Evolutionary conservation across 192 early-diverging fungal genomes (phyloP).

Genomic region (Allomyces arbusculus): DNA sequence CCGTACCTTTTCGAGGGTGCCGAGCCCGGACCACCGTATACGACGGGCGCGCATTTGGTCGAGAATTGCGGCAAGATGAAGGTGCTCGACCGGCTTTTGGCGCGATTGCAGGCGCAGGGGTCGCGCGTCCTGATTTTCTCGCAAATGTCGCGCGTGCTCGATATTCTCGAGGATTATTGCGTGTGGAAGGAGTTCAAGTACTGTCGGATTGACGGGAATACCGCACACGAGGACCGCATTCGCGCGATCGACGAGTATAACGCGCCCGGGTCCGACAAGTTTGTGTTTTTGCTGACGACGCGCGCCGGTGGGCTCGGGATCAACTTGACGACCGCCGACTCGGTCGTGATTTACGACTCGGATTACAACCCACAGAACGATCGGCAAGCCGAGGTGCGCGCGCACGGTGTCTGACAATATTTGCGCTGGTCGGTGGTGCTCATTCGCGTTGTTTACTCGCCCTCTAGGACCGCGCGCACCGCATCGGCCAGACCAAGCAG

Average conservation of each 20-base stretch:
- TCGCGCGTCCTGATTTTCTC: slow-evolving; percentile 90
- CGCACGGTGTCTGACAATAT: neutral
- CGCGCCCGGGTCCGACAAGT: slow-evolving; percentile 68
- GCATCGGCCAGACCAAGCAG: slow-evolving; percentile 97
- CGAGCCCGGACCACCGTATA: slow-evolving; percentile 89
- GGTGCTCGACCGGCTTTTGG: slow-evolving; percentile 74
- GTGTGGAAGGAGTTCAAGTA: slow-evolving; percentile 76
- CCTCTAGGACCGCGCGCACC: slow-evolving; percentile 89
- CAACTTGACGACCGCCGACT: slow-evolving; percentile 88
- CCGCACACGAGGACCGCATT: slow-evolving; percentile 82
- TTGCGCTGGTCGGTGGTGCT: neutral
- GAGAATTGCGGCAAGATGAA: slow-evolving; percentile 89
- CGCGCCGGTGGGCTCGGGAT: slow-evolving; percentile 95
- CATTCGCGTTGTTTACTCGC: neutral
- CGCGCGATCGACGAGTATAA: slow-evolving; percentile 86
- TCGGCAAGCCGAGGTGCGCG: slow-evolving; percentile 9
- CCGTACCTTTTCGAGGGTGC: slow-evolving; percentile 81
- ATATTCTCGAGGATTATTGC: slow-evolving; percentile 96
- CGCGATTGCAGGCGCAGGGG: slow-evolving; percentile 57
- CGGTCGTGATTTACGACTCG: slow-evolving; percentile 86
- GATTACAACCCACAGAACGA: slow-evolving; percentile 44
- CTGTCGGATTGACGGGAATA: slow-evolving; percentile 93
- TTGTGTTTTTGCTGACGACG: slow-evolving; percentile 89
- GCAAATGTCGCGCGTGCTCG: slow-evolving; percentile 96
- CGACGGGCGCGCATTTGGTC: slow-evolving; percentile 87